Percentiles rank a stretch among this genome's conserved stretches.
phyloP scores from a whole-genome alignment of 306 rosid genomes.

The Vicia faba region DNA sequence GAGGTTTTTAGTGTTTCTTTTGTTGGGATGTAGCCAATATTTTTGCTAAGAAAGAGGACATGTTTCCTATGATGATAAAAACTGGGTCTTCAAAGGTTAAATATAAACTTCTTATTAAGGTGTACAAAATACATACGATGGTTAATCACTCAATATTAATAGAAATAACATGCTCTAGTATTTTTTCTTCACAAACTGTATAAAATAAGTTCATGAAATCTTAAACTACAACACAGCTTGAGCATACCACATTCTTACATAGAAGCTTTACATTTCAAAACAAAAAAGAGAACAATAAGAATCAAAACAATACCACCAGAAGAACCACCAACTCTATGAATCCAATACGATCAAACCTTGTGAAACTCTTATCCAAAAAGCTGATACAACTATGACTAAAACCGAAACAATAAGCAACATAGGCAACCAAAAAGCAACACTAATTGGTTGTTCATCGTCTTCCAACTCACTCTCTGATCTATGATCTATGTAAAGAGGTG shows the following conservation, averaged over 20 bases:
- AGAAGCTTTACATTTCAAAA: conserved; percentile 73
- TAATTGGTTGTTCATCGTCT: conserved; percentile 52
- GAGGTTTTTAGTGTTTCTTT: no score
- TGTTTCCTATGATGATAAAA: no score
- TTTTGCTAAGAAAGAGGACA: no score
- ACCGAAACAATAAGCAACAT: conserved; percentile 64
- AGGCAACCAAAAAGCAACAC: conserved; percentile 58
- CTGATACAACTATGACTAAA: conserved; percentile 51
- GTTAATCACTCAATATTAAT: background rate
- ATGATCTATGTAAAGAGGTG: conserved; percentile 82
- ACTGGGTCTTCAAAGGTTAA: background rate
- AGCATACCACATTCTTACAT: conserved; percentile 35
- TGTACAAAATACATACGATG: background rate
- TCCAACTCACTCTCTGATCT: conserved; percentile 48
- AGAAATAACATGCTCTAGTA: background rate
- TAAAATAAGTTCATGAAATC: conserved; percentile 16
- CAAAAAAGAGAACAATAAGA: conserved; percentile 70
- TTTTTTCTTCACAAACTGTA: conserved; percentile 9
- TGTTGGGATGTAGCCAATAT: no score
- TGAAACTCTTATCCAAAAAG: conserved; percentile 56
- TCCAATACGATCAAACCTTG: conserved; percentile 87
- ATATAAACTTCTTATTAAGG: background rate
- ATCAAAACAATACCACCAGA: conserved; percentile 71
- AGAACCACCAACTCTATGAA: conserved; percentile 92
- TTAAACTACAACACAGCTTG: conserved; percentile 18